A percentile compares a stretch with the other conserved stretches of the same genome.
phyloP scores from a whole-genome alignment of 139 green algal species.

The Spirogloea muscicola region DNA sequence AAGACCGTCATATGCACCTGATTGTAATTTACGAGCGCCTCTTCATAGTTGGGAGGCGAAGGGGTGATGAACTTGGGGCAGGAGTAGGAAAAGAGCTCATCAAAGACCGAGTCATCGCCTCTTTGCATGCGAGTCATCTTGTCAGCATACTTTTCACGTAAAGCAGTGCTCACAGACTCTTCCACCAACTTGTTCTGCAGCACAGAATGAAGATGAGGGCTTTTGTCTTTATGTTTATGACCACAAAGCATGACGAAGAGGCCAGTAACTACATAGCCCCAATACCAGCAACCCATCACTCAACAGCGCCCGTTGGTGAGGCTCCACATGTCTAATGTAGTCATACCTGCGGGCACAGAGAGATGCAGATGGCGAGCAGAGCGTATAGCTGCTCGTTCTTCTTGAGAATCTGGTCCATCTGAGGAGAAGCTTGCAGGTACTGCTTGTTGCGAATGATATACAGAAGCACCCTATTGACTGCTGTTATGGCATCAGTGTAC shows the following conservation, averaged over 20 bases:
- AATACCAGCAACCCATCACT: too few species aligned
- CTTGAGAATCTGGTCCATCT: slow-evolving; percentile 80
- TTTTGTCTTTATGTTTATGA: too few species aligned
- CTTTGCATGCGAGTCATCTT: slow-evolving; percentile 73
- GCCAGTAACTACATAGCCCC: too few species aligned
- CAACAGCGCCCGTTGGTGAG: neutral
- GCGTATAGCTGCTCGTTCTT: slow-evolving; percentile 97
- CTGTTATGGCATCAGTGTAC: slow-evolving; percentile 77
- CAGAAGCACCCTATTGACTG: slow-evolving; percentile 81
- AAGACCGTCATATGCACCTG: too few species aligned
- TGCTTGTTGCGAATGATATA: slow-evolving; percentile 71
- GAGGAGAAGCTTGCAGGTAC: slow-evolving; percentile 8
- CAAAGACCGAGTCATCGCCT: slow-evolving; percentile 58
- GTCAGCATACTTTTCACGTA: slow-evolving; percentile 63
- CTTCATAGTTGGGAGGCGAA: slow-evolving; percentile 61
- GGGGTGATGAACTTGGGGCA: slow-evolving; percentile 96
- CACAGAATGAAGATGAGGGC: too few species aligned
- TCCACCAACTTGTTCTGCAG: slow-evolving; percentile 60
- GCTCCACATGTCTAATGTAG: too few species aligned
- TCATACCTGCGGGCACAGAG: slow-evolving; percentile 75
- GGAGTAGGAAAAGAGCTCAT: slow-evolving; percentile 90
- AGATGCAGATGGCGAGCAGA: slow-evolving; percentile 76
- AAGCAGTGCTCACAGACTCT: slow-evolving; percentile 51
- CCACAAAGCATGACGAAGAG: too few species aligned
- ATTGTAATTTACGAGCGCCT: slow-evolving; percentile 69